phyloP scores from a whole-genome alignment of 2,329 filamentous ascomycete genomes.

The Tolypocladium endophyticum region DNA sequence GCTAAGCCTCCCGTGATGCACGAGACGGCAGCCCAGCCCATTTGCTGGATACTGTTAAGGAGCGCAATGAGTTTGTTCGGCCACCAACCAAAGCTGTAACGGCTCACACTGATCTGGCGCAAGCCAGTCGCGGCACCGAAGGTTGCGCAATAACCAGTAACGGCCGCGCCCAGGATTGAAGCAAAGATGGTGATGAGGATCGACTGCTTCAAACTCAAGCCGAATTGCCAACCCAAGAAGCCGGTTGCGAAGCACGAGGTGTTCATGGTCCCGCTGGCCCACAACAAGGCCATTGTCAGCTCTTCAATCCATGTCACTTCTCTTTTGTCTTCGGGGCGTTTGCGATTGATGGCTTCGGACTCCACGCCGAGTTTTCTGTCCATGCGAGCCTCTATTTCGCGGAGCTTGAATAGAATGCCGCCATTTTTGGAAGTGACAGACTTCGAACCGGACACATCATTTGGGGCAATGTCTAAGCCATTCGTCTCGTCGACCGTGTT shows the following conservation, averaged over 20 bases:
- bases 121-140: constrained; percentile 38
- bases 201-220: constrained; percentile 30
- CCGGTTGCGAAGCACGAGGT: constrained; percentile 39
- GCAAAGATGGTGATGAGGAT: constrained; percentile 34
- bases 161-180: constrained; percentile 24
- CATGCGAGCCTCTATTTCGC: constrained; percentile 29
- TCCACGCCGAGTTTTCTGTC: constrained; percentile 38
- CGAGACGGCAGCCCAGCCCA: constrained; percentile 40
- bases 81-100: constrained; percentile 40
- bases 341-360: constrained; percentile 32
- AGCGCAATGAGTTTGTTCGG: constrained; percentile 37
- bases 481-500: neutral
- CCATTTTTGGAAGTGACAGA: neutral
- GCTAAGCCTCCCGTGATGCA: constrained; percentile 40
- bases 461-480: neutral
- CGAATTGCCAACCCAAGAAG: constrained; percentile 38
- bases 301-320: constrained; percentile 24
- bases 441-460: neutral
- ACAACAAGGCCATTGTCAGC: constrained; percentile 39
- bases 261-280: constrained; percentile 41
- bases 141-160: constrained; percentile 35
- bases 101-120: constrained; percentile 37
- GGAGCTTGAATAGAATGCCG: constrained; percentile 24
- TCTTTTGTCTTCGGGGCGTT: constrained; percentile 29
- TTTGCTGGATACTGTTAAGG: constrained; percentile 25